phyloP scores from a whole-genome alignment of 306 rosid genomes.

The Cucumis hystrix region DNA sequence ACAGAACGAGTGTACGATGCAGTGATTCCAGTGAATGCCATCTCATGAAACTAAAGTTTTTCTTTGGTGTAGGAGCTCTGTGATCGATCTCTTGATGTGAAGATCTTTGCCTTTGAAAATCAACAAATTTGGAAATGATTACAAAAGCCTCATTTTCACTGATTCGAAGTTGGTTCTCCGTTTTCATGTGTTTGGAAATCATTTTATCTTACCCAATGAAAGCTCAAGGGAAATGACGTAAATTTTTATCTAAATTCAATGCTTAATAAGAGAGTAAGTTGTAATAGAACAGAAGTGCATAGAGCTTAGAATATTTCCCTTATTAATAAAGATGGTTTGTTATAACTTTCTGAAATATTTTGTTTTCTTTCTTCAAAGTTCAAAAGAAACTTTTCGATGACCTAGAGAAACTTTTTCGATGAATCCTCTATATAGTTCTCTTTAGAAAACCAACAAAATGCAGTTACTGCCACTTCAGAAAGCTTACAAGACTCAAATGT shows the following conservation, averaged over 20 bases:
- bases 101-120: background rate
- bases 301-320: background rate
- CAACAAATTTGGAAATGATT: background rate
- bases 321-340: background rate
- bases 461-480: background rate
- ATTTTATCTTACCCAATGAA: background rate
- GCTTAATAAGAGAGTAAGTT: too few species aligned
- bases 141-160: background rate
- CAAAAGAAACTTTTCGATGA: too few species aligned
- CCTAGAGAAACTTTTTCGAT: too few species aligned
- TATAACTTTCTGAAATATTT: background rate
- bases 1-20: conserved; percentile 39
- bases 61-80: background rate
- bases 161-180: background rate
- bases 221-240: background rate
- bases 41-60: conserved; percentile 7
- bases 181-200: too few species aligned
- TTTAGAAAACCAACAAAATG: background rate
- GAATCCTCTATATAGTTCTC: background rate
- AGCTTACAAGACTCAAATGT: background rate
- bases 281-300: background rate
- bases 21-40: conserved; percentile 10
- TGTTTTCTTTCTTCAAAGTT: background rate
- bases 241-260: background rate
- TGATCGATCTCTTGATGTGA: background rate